Conservation (phyloP, 371 early-diverging fungal species). For the Mucor racemosus region DNA sequence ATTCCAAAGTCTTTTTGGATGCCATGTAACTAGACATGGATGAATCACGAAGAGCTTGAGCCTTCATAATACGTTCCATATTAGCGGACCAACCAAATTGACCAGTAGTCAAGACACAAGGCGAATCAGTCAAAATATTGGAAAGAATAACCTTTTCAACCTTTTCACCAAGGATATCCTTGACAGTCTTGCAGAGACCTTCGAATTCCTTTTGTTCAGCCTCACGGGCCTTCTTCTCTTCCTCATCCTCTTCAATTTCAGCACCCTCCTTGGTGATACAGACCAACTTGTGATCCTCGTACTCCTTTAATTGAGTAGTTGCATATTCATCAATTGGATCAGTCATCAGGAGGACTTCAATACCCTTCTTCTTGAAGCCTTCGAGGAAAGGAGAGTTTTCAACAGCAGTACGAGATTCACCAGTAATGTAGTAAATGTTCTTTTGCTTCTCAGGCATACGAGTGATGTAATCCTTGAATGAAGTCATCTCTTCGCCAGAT, state of each 20-base stretch:
- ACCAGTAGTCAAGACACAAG: slow-evolving; percentile 96
- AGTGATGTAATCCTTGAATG: slow-evolving; percentile 78
- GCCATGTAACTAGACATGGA: slow-evolving; percentile 97
- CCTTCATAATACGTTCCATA: slow-evolving; percentile 99
- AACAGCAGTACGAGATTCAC: slow-evolving; percentile 91
- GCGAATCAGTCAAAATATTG: slow-evolving; percentile 92
- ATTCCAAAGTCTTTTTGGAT: slow-evolving; percentile 96
- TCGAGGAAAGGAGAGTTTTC: slow-evolving; percentile 98
- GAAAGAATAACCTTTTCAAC: slow-evolving; percentile 98
- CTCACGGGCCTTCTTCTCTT: slow-evolving; percentile 89
- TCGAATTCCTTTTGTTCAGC: slow-evolving; percentile 86
- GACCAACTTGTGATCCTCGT: slow-evolving; percentile 97
- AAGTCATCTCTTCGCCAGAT: slow-evolving; percentile 59
- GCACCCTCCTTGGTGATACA: slow-evolving; percentile 98
- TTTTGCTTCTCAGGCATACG: slow-evolving; percentile 81
- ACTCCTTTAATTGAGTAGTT: slow-evolving; percentile 97
- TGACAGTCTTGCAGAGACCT: slow-evolving; percentile 80
- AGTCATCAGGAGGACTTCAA: slow-evolving; percentile 94
- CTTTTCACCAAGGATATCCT: slow-evolving; percentile 93
- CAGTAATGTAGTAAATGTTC: slow-evolving; percentile 98
- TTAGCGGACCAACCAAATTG: slow-evolving; percentile 98
- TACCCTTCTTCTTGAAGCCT: slow-evolving; percentile 96
- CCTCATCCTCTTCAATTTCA: slow-evolving; percentile 96
- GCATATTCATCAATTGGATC: slow-evolving; percentile 97
- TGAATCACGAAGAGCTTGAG: slow-evolving; percentile 96